Conservation (phyloP, 148 eudicot genomes). For the Silene uniflora region DNA sequence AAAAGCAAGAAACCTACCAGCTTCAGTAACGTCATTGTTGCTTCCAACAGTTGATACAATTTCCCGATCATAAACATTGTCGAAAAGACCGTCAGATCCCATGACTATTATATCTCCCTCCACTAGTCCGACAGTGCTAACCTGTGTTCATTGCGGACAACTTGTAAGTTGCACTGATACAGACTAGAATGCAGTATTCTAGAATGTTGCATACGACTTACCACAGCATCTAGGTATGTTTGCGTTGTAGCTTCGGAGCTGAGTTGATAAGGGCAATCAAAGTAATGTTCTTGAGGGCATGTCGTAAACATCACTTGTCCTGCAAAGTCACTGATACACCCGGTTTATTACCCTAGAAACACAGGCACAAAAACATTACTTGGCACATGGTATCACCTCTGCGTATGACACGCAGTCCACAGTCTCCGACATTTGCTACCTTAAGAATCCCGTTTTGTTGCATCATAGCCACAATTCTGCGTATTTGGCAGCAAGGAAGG, state of each 20-base stretch:
- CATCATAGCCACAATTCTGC: slow-evolving; percentile 79
- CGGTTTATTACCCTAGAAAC: slow-evolving; percentile 10
- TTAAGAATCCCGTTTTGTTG: slow-evolving; percentile 71
- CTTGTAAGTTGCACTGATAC: not conserved
- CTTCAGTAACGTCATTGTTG: slow-evolving; percentile 48
- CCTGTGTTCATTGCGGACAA: slow-evolving; percentile 36
- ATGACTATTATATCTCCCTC: slow-evolving; percentile 73
- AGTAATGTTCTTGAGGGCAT: slow-evolving; percentile 88
- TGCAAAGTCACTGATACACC: slow-evolving; percentile 34
- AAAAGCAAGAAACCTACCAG: slow-evolving; percentile 44
- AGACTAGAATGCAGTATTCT: not conserved
- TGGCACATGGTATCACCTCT: slow-evolving; percentile 44
- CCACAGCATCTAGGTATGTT: slow-evolving; percentile 86
- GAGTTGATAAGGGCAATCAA: slow-evolving; percentile 94
- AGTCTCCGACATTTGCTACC: slow-evolving; percentile 89
- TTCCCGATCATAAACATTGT: slow-evolving; percentile 74
- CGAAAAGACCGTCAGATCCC: slow-evolving; percentile 98
- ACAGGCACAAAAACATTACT: not conserved
- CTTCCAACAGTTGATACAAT: slow-evolving; percentile 47
- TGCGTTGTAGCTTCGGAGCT: slow-evolving; percentile 82
- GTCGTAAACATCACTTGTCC: slow-evolving; percentile 79
- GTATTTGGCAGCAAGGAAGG: not conserved
- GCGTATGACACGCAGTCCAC: slow-evolving; percentile 81
- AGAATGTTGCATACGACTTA: slow-evolving; percentile 18
- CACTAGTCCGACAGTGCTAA: slow-evolving; percentile 50